A percentile compares a stretch with the other conserved stretches of the same genome.
These are phyloP conservation scores for Saccharomycopsis malanga DNA, from an alignment of 805 yeast species.

Conservation along the genomic window DNA sequence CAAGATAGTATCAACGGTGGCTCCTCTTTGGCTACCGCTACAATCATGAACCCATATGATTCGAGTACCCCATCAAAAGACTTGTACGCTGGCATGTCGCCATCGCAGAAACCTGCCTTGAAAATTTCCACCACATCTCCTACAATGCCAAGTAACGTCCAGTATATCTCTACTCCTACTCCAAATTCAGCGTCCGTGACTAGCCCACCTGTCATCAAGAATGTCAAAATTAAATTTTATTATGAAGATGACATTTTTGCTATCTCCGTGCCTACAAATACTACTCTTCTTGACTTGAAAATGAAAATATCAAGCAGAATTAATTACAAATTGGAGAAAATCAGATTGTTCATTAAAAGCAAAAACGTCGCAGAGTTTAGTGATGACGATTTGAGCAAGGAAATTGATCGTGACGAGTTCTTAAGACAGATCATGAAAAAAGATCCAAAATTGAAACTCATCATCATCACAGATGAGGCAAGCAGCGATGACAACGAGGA, in stretches of 20 bases:
- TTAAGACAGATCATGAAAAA: slow-evolving; percentile 16
- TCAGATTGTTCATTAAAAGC: slow-evolving; percentile 33
- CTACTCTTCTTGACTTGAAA: slow-evolving; percentile 43
- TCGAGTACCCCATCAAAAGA: background rate
- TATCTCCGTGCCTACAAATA: slow-evolving; percentile 44
- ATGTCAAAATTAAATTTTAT: slow-evolving; percentile 64
- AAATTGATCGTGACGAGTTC: slow-evolving; percentile 18
- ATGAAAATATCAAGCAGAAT: slow-evolving; percentile 47
- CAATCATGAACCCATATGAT: background rate
- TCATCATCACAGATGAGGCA: slow-evolving; percentile 29
- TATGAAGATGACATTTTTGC: slow-evolving; percentile 80
- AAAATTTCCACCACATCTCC: slow-evolving; percentile 1
- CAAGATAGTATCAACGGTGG: background rate
- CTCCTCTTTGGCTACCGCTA: background rate
- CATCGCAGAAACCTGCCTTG: slow-evolving; percentile 2
- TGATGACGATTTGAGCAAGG: slow-evolving; percentile 32
- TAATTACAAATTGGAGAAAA: slow-evolving; percentile 29
- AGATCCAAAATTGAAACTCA: slow-evolving; percentile 30
- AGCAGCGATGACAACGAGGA: slow-evolving; percentile 31
- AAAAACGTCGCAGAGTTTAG: slow-evolving; percentile 10
- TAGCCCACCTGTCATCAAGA: slow-evolving; percentile 23
- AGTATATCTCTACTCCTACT: slow-evolving; percentile 24
- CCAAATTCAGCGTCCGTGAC: slow-evolving; percentile 23
- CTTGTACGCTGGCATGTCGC: no score
- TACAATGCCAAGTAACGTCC: slow-evolving; percentile 6